Evolutionary conservation across 1,284 basidiomycete genomes (phyloP), one percentile per base, ranked within the genome.

Genomic region (Ustilago crameri): DNA sequence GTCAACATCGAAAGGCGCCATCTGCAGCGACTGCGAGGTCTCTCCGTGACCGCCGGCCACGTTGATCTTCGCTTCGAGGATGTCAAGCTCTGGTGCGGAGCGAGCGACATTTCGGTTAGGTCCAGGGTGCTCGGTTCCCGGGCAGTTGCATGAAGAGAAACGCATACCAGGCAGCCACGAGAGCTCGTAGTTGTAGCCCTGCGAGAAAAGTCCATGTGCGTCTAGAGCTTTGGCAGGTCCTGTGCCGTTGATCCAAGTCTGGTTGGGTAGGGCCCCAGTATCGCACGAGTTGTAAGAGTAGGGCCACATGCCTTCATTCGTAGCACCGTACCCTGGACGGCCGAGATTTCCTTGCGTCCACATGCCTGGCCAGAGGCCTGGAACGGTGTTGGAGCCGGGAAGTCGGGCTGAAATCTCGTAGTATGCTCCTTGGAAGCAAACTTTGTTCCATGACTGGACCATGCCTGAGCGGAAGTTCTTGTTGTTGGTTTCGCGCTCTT

Each of bases 31-130:
- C 58, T 79, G 73, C 58, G 80, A 83, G 0, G 78, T 79, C 22
- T 71, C 65, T 15, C 73, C 70, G 42, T 57, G 57, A 3, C 79
- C 82, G 3, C 52, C 43, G n/a, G 59, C 61, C 0, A 60, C 80
- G 88, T 89, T 84, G 87, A 85, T 86, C 71, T 89, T 87, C 17
- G 81, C 77, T 65, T 84, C 82, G 49, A 82, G 69, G 26, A 84
- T 76, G 55, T 84, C 83, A 26, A 84, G 51, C 53, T 84, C 83
- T 5, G 83, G 83, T 12, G 76, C 81, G n/a, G 72, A 69, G 9
- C 83, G 77, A 3, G 78, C 83, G 8, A 76, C 63, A 17, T 71
- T 54, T 20, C 35, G 45, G 51, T 77, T 67, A 4, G 82, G 82
- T 4, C 81, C 81, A 1, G 75, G 78, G 26, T 79, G 79, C 24